Percentiles rank a stretch among this genome's conserved stretches.
phyloP scores from a whole-genome alignment of 2,329 filamentous ascomycete species.

The Sodiomyces alkalinus region DNA sequence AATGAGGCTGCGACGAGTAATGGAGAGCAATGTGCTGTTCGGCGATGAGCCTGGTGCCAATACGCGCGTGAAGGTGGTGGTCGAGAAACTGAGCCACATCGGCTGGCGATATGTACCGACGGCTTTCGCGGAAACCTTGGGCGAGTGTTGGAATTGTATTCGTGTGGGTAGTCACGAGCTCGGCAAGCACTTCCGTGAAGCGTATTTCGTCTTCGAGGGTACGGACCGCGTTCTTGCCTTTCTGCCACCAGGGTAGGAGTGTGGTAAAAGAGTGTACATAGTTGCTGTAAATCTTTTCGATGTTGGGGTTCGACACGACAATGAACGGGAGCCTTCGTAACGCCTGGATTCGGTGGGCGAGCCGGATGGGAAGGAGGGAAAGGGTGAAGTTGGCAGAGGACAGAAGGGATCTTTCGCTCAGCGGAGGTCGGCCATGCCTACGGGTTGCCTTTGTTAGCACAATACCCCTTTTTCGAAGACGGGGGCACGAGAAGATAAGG shows the following conservation, averaged over 20 bases:
- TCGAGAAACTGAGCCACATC: slow-evolving; percentile 90
- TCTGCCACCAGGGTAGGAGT: slow-evolving; percentile 57
- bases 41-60: slow-evolving; percentile 84
- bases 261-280: slow-evolving; percentile 89
- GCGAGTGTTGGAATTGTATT: slow-evolving; percentile 92
- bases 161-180: slow-evolving; percentile 86
- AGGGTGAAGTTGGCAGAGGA: slow-evolving; percentile 93
- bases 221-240: slow-evolving; percentile 35
- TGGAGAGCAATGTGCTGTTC: slow-evolving; percentile 96
- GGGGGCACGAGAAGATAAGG: no score
- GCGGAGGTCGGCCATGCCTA: slow-evolving; percentile 66
- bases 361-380: slow-evolving; percentile 75
- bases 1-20: slow-evolving; percentile 53
- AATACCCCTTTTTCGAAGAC: no score
- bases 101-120: slow-evolving; percentile 68
- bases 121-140: slow-evolving; percentile 81
- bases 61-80: slow-evolving; percentile 82
- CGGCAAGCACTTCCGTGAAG: slow-evolving; percentile 85
- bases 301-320: slow-evolving; percentile 93
- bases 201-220: slow-evolving; percentile 74
- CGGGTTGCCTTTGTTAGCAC: no score
- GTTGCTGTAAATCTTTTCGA: slow-evolving; percentile 88
- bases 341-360: slow-evolving; percentile 87
- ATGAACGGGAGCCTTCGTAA: slow-evolving; percentile 92
- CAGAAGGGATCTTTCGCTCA: slow-evolving; percentile 66